Evolutionary conservation across 1,139 yeast species (phyloP).

Genomic region (Hansenula sp.): DNA sequence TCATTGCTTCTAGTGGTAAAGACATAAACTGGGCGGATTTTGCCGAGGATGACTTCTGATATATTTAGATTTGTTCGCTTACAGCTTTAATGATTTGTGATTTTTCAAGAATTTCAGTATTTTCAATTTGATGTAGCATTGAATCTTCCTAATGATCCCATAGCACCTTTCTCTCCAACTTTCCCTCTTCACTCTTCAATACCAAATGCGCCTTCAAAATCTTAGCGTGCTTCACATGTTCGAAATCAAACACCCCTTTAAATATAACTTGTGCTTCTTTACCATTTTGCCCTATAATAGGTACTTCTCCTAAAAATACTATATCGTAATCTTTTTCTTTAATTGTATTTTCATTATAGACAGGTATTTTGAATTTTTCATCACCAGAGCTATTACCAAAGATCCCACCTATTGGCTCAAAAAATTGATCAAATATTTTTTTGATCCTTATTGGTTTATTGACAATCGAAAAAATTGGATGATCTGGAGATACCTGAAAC

Average conservation of each 20-base stretch:
- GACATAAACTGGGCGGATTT: conserved; percentile 20
- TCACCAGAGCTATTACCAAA: conserved; percentile 5
- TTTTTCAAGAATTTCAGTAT: not conserved
- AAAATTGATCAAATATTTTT: conserved; percentile 11
- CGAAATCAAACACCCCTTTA: conserved; percentile 21
- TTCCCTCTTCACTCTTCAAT: conserved; percentile 9
- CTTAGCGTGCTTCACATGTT: conserved; percentile 21
- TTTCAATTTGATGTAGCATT: too few species aligned
- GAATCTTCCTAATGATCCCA: conserved; percentile 17
- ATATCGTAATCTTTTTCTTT: conserved; percentile 16
- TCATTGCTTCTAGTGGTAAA: conserved; percentile 7
- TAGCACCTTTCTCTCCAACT: conserved; percentile 12
- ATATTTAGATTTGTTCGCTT: not conserved
- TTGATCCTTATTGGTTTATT: conserved; percentile 15
- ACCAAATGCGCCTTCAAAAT: conserved; percentile 15
- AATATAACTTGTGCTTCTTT: conserved; percentile 15
- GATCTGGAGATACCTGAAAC: conserved; percentile 16
- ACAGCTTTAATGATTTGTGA: not conserved
- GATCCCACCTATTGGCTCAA: conserved; percentile 19
- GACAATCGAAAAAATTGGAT: conserved; percentile 11
- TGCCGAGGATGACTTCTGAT: conserved; percentile 13
- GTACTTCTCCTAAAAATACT: conserved; percentile 18
- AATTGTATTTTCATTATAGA: conserved; percentile 10
- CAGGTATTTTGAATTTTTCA: conserved; percentile 17
- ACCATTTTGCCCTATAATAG: conserved; percentile 14